Conservation (phyloP, 2,329 filamentous ascomycete species). For the Lomentospora prolificans region DNA sequence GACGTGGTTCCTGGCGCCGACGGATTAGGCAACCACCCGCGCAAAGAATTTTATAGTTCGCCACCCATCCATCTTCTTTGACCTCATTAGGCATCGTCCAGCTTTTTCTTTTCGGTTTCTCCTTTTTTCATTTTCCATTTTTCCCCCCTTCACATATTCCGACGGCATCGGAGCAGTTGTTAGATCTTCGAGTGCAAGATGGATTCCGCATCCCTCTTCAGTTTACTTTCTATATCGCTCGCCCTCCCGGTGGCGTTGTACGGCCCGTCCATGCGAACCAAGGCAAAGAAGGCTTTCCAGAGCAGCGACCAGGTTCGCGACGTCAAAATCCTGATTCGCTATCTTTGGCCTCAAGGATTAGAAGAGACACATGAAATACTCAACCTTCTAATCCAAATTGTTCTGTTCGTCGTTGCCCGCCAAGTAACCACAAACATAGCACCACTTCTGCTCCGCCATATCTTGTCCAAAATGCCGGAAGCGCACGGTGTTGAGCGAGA, state of each 20-base stretch:
- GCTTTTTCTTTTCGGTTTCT: too few relatives aligned
- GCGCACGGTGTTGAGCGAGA: not conserved
- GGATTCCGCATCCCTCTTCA: conserved; percentile 14
- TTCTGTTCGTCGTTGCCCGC: not conserved
- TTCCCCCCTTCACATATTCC: too few relatives aligned
- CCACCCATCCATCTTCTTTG: too few relatives aligned
- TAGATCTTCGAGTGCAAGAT: too few relatives aligned
- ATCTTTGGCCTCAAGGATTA: not conserved
- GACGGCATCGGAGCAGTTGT: too few relatives aligned
- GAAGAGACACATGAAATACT: not conserved
- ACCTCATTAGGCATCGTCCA: too few relatives aligned
- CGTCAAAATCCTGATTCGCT: not conserved
- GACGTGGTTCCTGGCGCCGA: too few relatives aligned
- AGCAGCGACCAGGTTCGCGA: not conserved
- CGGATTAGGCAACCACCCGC: too few relatives aligned
- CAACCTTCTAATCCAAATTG: not conserved
- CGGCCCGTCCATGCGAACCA: too few relatives aligned
- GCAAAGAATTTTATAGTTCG: too few relatives aligned
- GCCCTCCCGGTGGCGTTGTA: conserved; percentile 10
- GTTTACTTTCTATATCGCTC: conserved; percentile 15
- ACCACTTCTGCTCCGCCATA: not conserved
- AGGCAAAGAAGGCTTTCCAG: not conserved
- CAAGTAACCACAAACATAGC: not conserved
- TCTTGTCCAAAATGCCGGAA: not conserved
- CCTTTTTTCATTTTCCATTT: not conserved